These are phyloP conservation scores for Saccharomycopsis lassenensis DNA, from an alignment of 805 yeast genomes.

Conservation along the genomic window DNA sequence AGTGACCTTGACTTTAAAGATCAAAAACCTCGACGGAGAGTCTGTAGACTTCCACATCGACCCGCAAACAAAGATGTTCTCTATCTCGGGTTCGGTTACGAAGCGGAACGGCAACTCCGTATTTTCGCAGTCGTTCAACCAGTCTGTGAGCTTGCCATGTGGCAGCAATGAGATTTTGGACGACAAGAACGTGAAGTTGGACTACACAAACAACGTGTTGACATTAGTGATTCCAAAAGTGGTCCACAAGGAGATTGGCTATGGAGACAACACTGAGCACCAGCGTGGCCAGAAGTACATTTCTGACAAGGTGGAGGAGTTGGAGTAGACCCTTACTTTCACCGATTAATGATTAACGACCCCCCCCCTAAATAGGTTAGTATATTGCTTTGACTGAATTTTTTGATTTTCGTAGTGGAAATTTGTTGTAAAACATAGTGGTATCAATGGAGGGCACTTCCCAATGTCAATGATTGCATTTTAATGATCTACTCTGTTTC, in stretches of 20 bases:
- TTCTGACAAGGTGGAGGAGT: neutral
- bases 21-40: constrained; percentile 7
- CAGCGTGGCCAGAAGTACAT: neutral
- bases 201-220: constrained; percentile 8
- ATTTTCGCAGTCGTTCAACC: constrained; percentile 3
- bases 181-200: constrained; percentile 3
- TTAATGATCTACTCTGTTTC: too few relatives aligned
- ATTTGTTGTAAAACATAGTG: too few relatives aligned
- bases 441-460: too few relatives aligned
- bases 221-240: constrained; percentile 7
- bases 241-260: neutral
- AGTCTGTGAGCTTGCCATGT: constrained; percentile 4
- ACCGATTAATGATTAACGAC: neutral
- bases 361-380: neutral
- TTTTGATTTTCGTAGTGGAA: too few relatives aligned
- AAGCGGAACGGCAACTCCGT: constrained; percentile 6
- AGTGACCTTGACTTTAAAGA: constrained; percentile 3
- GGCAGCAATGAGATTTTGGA: constrained; percentile 2
- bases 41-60: constrained; percentile 14
- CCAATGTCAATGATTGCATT: too few relatives aligned
- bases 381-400: too few relatives aligned
- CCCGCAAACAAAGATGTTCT: constrained; percentile 5
- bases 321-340: neutral
- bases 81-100: constrained; percentile 8
- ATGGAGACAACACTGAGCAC: neutral